A percentile compares a stretch with the other conserved stretches of the same genome.
Evolutionary conservation across 2,329 filamentous ascomycete genomes (phyloP).

Genomic region (Coniella vitis): DNA sequence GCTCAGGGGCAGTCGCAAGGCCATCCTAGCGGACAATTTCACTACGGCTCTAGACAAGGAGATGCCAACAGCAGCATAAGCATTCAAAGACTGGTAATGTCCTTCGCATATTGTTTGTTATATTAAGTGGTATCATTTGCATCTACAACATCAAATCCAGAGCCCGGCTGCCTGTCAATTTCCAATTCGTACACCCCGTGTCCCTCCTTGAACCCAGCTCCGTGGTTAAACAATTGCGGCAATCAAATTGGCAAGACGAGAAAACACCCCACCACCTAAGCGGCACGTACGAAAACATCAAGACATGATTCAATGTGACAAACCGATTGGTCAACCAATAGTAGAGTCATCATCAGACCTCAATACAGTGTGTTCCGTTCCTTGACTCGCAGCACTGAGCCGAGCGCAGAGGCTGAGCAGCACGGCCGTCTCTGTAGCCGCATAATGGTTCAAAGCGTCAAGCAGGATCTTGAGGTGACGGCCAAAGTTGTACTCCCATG

Average conservation of each 20-base stretch:
- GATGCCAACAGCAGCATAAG: too few species aligned
- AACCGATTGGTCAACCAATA: conserved; percentile 2
- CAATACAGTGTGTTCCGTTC: conserved; percentile 56
- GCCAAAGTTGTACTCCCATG: conserved; percentile 91
- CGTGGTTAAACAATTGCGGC: neutral
- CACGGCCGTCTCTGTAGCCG: conserved; percentile 93
- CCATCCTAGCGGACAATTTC: neutral
- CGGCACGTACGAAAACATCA: neutral
- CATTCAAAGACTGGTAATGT: neutral
- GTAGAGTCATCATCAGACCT: conserved; percentile 48
- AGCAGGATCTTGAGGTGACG: conserved; percentile 88
- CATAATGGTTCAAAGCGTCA: conserved; percentile 93
- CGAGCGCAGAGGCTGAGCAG: conserved; percentile 80
- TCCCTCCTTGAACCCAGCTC: neutral
- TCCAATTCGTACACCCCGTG: neutral
- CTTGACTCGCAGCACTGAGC: conserved; percentile 74
- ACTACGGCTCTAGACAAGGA: neutral
- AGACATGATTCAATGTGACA: neutral
- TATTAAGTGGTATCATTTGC: conserved; percentile 12
- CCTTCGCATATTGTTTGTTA: neutral
- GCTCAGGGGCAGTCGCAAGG: neutral
- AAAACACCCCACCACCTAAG: conserved; percentile 7
- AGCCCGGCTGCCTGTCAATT: neutral
- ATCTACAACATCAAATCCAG: conserved; percentile 6
- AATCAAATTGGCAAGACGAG: neutral